Evolutionary conservation across 306 rosid genomes (phyloP).

Genomic region (Arachis stenosperma): DNA sequence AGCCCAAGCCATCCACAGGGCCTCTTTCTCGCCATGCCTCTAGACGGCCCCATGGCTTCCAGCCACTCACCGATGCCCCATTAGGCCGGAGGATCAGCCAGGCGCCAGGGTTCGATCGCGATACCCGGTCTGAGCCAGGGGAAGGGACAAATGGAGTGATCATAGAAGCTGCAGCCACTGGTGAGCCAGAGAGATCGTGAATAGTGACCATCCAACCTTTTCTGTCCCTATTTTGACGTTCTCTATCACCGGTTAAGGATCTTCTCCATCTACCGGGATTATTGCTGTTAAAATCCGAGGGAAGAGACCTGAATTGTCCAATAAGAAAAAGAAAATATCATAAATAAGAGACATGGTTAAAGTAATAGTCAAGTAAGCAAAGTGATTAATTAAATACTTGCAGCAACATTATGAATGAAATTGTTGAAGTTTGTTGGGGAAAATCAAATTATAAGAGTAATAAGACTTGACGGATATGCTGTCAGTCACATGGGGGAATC

Average conservation of each 20-base stretch:
- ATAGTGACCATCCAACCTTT: conserved; percentile 92
- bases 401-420: background rate
- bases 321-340: background rate
- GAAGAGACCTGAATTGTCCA: conserved; percentile 64
- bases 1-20: conserved; percentile 75
- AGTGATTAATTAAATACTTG: background rate
- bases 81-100: conserved; percentile 92
- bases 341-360: background rate
- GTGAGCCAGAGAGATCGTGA: conserved; percentile 82
- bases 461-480: conserved; percentile 7
- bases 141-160: conserved; percentile 90
- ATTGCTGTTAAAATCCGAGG: conserved; percentile 61
- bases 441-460: conserved; percentile 19
- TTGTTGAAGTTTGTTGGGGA: conserved; percentile 14
- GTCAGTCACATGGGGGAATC: conserved; percentile 60
- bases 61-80: conserved; percentile 64
- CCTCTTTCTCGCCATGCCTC: conserved; percentile 96
- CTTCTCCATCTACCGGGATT: conserved; percentile 61
- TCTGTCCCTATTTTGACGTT: conserved; percentile 64
- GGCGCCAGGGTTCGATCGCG: conserved; percentile 77
- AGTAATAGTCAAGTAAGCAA: background rate
- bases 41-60: conserved; percentile 94
- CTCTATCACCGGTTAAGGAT: conserved; percentile 52
- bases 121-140: conserved; percentile 73
- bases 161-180: conserved; percentile 88